These are phyloP conservation scores for Cladosporium sp. DNA, from an alignment of 2,329 filamentous ascomycete species.

Conservation along the genomic window DNA sequence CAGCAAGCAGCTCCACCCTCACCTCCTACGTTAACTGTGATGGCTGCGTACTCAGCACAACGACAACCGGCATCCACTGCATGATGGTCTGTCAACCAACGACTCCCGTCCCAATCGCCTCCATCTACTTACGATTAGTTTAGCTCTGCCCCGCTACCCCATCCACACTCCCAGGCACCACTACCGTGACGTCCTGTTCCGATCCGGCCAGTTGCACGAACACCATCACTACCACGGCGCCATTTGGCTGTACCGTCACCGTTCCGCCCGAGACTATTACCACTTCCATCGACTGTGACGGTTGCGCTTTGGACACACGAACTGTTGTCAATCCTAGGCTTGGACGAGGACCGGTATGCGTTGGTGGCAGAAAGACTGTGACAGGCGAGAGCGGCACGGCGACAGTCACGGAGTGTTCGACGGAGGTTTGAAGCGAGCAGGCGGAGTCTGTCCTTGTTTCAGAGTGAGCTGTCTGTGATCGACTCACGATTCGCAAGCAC, in stretches of 20 bases:
- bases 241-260: conserved; percentile 4
- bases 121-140: not conserved
- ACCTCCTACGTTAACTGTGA: conserved; percentile 12
- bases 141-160: not conserved
- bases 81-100: not conserved
- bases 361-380: not conserved
- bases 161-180: not conserved
- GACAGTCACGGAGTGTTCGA: not conserved
- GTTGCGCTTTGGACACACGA: conserved; percentile 1
- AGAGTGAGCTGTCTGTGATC: too few species aligned
- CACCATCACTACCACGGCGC: not conserved
- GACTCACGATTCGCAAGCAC: too few species aligned
- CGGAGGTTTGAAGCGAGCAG: too few species aligned
- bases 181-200: not conserved
- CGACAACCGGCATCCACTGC: not conserved
- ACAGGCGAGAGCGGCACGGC: not conserved
- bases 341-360: not conserved
- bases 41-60: conserved; percentile 7
- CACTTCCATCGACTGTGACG: not conserved
- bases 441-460: too few species aligned
- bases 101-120: not conserved
- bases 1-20: not conserved
- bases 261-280: not conserved
- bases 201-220: not conserved
- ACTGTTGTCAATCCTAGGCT: not conserved